Evolutionary conservation across 2,329 filamentous ascomycete species (phyloP).

Genomic region (Cladosporium velox): DNA sequence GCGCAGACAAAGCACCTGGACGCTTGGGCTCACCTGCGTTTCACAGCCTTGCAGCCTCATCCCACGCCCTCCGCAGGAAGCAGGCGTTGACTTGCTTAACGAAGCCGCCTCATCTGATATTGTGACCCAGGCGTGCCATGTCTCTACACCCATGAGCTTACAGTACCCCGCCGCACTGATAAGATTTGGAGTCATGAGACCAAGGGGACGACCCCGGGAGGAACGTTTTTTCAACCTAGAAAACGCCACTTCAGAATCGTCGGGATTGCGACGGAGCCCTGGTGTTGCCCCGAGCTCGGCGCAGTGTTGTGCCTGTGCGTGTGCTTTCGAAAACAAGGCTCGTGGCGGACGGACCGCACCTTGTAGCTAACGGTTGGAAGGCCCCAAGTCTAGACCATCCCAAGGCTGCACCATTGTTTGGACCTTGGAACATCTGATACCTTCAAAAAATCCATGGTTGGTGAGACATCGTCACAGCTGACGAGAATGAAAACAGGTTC

Average conservation of each 20-base stretch:
- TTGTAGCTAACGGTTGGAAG: background rate
- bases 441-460: background rate
- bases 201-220: background rate
- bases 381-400: constrained; percentile 8
- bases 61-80: background rate
- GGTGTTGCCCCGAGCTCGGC: background rate
- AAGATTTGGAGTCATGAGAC: constrained; percentile 6
- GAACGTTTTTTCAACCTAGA: background rate
- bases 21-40: background rate
- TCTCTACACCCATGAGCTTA: background rate
- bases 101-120: background rate
- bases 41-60: constrained; percentile 12
- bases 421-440: constrained; percentile 6
- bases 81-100: background rate
- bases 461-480: constrained; percentile 14
- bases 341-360: constrained; percentile 14
- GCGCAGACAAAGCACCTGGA: background rate
- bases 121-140: constrained; percentile 5
- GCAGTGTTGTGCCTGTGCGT: background rate
- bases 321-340: background rate
- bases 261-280: background rate
- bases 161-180: background rate
- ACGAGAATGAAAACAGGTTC: background rate
- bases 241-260: constrained; percentile 4
- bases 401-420: constrained; percentile 12